phyloP scores from a whole-genome alignment of 257 asterid genomes.

The Solanum habrochaites region DNA sequence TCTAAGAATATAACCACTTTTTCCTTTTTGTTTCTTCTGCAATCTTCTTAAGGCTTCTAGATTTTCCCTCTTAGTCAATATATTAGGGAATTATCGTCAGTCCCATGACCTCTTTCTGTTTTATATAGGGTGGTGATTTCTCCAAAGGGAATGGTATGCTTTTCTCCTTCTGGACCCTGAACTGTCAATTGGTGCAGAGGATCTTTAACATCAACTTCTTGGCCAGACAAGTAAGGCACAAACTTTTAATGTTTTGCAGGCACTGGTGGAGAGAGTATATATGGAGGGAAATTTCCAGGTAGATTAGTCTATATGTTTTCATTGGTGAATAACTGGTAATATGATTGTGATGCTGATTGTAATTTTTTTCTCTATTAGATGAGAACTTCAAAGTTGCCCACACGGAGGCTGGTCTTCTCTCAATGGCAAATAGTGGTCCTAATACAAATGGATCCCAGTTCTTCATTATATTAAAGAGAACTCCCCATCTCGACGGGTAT shows the following conservation, averaged over 20 bases:
- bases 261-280: constrained; percentile 99
- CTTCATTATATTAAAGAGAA: constrained; percentile 77
- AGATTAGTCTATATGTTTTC: constrained; percentile 2
- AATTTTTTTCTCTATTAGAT: constrained; percentile 32
- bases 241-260: constrained; percentile 95
- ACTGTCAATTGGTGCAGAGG: constrained; percentile 49
- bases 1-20: background rate
- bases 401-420: constrained; percentile 64
- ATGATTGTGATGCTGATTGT: background rate
- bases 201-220: constrained; percentile 46
- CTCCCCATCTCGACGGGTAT: constrained; percentile 97
- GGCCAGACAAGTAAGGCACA: constrained; percentile 65
- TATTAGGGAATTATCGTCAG: background rate
- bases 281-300: constrained; percentile 96
- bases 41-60: background rate
- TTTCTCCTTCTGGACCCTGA: constrained; percentile 43
- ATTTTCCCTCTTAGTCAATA: background rate
- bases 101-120: constrained; percentile 5
- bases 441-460: constrained; percentile 97
- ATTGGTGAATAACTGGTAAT: constrained; percentile 1
- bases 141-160: constrained; percentile 92
- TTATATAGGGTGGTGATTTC: constrained; percentile 91
- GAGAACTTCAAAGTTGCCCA: constrained; percentile 84
- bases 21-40: background rate
- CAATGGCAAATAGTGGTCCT: constrained; percentile 96